Evolutionary conservation across 2,329 filamentous ascomycete species (phyloP), one percentile per base, ranked within the genome.

Genomic region (Onygenales sp.): DNA sequence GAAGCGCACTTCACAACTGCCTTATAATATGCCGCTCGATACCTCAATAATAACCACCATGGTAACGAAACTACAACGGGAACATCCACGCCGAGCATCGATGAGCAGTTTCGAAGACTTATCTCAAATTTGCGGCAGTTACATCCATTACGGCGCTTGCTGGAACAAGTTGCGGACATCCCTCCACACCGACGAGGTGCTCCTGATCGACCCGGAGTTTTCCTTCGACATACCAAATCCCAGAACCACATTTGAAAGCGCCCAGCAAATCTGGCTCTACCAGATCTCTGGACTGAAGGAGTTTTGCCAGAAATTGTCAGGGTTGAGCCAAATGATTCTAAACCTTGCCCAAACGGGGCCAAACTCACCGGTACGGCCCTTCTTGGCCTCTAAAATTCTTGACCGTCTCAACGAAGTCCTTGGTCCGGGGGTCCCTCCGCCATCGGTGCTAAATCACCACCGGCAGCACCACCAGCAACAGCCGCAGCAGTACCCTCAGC

Each of bases 251-350:
- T 59, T 57, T 35, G 58, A 60, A 17, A 57, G 55, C 48, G 57
- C 57, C 9, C 55, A 52, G 42, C 52, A 53, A 33, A 48, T 59
- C 21, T 59, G 58, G 57, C 39, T 60, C 39, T 49, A 57, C 14
- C 51, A 56, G 21, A 55, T 57, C 35, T 50, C 58, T 44, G 56
- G 58, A 21, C 47, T 60, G 33, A 57, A 49, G 48, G 57, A 60
- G 32, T 57, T 60, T 33, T 60, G 58, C 48, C 58, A 59, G 42
- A 58, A 56, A 42, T 48, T 60, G 7, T 60, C 58, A 5, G 58
- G 58, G 10, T 38, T 60, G 11, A 55, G 53, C 43, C 55, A 59
- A 42, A 60, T 59, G 57, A 60, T 60, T 39, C 55, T 55, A 21
- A 49, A 57, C 38, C 51, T 60, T 9, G 53, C 57, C n/a, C 43